Evolutionary conservation across 179 eudicot genomes (phyloP), one percentile per base, ranked within the genome.

Genomic region (Monotropa hypopitys): DNA sequence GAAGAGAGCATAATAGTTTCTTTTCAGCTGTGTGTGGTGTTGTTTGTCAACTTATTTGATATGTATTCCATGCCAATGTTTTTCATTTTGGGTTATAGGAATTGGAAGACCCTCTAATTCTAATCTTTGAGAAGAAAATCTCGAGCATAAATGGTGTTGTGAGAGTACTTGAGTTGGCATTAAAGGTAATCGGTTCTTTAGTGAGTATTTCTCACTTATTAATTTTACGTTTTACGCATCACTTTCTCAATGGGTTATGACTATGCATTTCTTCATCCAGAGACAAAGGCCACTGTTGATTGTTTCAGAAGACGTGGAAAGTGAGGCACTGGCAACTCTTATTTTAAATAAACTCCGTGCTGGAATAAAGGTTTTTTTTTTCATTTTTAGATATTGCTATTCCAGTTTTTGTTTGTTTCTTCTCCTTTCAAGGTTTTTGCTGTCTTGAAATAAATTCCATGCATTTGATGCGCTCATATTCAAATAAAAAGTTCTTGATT

Each of bases 291-390:
- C 98, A 8, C 85, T 96, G 76, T 71, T 96, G 84, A 93, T 96
- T 65, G 90, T 96, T 43, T 87, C 97, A 5, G 99, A 96, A 82
- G 99, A 96, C 84, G 84, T 93, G 47, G 99, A 91, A 75, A 96
- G 98, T 78, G 98, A 96, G 81, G 97, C 97, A 51, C 81, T 93
- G 70, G 99, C 99, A 50, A 96, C 97, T 76, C 91, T 96, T 65
- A 94, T 93, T 75, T 80, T 95, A 81, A 93, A 95, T 76, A 95
- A 95, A 82, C 90, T 93, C 74, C 90, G 98, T 53, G 97, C 97
- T 73, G 99, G 98, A 57, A 83, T 93, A n/a, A 91, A 96, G 98
- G 99, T 95, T 13, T 54, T 67, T 51, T 7, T 3, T 20, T 13
- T 23, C 62, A 7, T 77, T 8, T 12, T n/a, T 76, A 0, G 43